phyloP scores from a whole-genome alignment of 192 early-diverging fungal species.

The Coemansia sp. region DNA sequence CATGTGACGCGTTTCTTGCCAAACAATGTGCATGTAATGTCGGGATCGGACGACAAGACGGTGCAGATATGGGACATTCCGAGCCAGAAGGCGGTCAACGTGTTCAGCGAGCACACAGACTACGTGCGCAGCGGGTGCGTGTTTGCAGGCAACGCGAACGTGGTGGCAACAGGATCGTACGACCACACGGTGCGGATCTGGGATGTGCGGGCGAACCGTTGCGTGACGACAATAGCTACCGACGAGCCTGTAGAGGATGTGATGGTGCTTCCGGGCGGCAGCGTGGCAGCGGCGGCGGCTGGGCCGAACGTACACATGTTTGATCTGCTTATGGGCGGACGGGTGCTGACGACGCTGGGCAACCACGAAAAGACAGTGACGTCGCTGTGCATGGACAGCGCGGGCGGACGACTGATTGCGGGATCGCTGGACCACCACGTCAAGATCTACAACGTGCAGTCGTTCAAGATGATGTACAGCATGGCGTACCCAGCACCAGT shows the following conservation, averaged over 20 bases:
- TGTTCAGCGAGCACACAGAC: slow-evolving; percentile 84
- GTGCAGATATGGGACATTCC: slow-evolving; percentile 95
- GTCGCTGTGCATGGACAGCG: slow-evolving; percentile 78
- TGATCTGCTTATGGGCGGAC: slow-evolving; percentile 82
- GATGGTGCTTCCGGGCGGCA: slow-evolving; percentile 78
- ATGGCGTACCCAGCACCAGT: slow-evolving; percentile 90
- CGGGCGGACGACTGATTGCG: slow-evolving; percentile 72
- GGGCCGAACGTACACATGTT: slow-evolving; percentile 83
- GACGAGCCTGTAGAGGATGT: slow-evolving; percentile 88
- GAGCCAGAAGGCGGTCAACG: slow-evolving; percentile 63
- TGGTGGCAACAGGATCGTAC: slow-evolving; percentile 88
- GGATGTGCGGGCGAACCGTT: slow-evolving; percentile 77
- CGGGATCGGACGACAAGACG: slow-evolving; percentile 89
- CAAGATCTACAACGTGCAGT: slow-evolving; percentile 87
- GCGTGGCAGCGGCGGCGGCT: slow-evolving; percentile 66
- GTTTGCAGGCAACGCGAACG: slow-evolving; percentile 71
- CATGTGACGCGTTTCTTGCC: slow-evolving; percentile 80
- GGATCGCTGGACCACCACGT: slow-evolving; percentile 95
- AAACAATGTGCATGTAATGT: slow-evolving; percentile 77
- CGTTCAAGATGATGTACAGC: slow-evolving; percentile 84
- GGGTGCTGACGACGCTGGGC: slow-evolving; percentile 69
- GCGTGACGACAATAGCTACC: slow-evolving; percentile 76
- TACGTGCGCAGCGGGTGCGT: slow-evolving; percentile 82
- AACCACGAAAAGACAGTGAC: slow-evolving; percentile 99
- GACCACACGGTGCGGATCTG: slow-evolving; percentile 93